Evolutionary conservation across 495 filamentous ascomycete genomes (phyloP), one percentile per base, ranked within the genome.

Genomic region (Daldinia childiae): DNA sequence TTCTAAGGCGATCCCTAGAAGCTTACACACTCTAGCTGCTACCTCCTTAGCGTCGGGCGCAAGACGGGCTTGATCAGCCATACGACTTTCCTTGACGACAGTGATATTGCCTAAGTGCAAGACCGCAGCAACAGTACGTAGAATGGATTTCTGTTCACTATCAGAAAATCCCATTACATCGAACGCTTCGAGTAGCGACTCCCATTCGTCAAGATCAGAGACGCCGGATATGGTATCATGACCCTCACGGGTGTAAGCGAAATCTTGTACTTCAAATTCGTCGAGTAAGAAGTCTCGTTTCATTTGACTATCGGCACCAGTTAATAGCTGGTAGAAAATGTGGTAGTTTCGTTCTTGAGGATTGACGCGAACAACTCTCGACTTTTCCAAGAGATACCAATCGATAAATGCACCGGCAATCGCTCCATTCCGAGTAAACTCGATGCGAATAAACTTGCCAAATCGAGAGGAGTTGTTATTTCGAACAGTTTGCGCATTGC

Each of bases 381-480:
- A 98, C 76, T 99, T 99, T 74, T 99, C 96, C 11, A 99, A 80
- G 0, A 99, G 85, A 80, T 98, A 98, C 96, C 96, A 99, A 78
- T 99, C 94, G 52, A 99, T 97, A 81, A 91, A 98, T 27, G 96
- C 96, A 14, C 96, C 96, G 34, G 91, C 93, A 66, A 99, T 98
- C 38, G 96, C 92, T 12, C 96, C 96, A 39, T 90, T 88, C 34
- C 93, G 87, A 12, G 90, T 93, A 77, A 99, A 98, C 76, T 98
- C 93, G 74, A 99, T 98, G 41, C 96, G 86, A 78, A 99, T 99
- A 78, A 99, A 99, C 80, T 99, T 99, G 68, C 96, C 96, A 78
- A 99, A 99, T 61, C 96, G 89, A 8, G 96, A 99, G 3, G 96
- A 98, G 79, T 99, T 99, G 83, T 99, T 95, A 75, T 99, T 99